Conservation (phyloP, 2,329 filamentous ascomycete genomes). For the Pseudogymnoascus sp. region DNA sequence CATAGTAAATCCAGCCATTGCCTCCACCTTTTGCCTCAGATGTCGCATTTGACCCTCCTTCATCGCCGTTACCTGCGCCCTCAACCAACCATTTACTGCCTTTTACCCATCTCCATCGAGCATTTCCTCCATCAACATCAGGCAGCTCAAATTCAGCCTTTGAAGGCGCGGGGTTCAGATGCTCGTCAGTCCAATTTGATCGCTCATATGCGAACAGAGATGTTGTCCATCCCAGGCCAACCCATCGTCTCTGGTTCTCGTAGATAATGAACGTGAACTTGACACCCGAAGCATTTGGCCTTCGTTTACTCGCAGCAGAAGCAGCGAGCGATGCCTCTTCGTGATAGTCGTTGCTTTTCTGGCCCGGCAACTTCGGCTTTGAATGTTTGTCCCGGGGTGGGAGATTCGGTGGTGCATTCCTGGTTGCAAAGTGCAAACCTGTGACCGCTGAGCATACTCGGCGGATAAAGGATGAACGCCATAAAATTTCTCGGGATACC, state of each 20-base stretch:
- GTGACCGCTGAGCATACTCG: constrained; percentile 66
- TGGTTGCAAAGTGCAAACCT: constrained; percentile 65
- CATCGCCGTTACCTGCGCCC: constrained; percentile 53
- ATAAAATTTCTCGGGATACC: constrained; percentile 79
- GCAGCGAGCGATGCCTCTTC: constrained; percentile 30
- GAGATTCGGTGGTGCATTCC: constrained; percentile 31
- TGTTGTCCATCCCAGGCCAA: constrained; percentile 90
- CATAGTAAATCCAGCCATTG: constrained; percentile 89
- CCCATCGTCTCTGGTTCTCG: constrained; percentile 93
- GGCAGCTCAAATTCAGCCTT: constrained; percentile 68
- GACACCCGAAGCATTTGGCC: constrained; percentile 65
- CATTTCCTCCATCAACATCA: constrained; percentile 57
- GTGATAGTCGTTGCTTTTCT: constrained; percentile 18
- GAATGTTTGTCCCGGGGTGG: constrained; percentile 24
- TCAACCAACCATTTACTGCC: constrained; percentile 83
- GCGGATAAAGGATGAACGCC: constrained; percentile 76
- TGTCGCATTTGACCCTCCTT: constrained; percentile 36
- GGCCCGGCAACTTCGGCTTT: background rate
- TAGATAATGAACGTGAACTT: constrained; percentile 95
- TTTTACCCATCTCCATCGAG: constrained; percentile 76
- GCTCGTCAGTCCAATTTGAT: constrained; percentile 90
- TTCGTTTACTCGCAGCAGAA: constrained; percentile 30
- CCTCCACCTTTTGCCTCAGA: constrained; percentile 36
- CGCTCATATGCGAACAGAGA: constrained; percentile 88
- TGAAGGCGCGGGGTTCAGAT: constrained; percentile 71